phyloP scores from a whole-genome alignment of 1,139 yeast genomes.

The Nematodospora anomalae region DNA sequence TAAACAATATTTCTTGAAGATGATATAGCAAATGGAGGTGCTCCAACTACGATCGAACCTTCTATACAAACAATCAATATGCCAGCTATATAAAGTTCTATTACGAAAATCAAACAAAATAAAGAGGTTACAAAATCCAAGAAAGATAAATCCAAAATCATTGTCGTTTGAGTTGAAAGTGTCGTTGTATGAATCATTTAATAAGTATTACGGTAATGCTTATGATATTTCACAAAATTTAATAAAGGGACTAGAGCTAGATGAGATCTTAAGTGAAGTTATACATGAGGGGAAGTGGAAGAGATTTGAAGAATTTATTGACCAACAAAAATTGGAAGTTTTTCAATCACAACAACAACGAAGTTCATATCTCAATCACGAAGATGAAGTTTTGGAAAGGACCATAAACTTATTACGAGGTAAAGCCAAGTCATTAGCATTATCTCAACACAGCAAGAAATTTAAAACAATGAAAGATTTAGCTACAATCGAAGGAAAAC shows the following conservation, averaged over 20 bases:
- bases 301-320: slow-evolving; percentile 4
- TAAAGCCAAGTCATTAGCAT: slow-evolving; percentile 2
- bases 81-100: slow-evolving; percentile 21
- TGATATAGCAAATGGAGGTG: slow-evolving; percentile 3
- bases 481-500: background rate
- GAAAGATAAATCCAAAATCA: background rate
- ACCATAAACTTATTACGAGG: slow-evolving; percentile 10
- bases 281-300: slow-evolving; percentile 1
- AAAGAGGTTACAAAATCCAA: background rate
- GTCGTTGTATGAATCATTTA: slow-evolving; percentile 14
- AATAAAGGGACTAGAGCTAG: slow-evolving; percentile 14
- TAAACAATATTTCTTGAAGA: background rate
- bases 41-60: slow-evolving; percentile 1
- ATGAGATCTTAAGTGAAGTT: slow-evolving; percentile 5
- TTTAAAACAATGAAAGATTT: background rate
- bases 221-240: slow-evolving; percentile 6
- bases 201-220: slow-evolving; percentile 3
- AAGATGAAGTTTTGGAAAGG: slow-evolving; percentile 5
- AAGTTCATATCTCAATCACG: slow-evolving; percentile 6
- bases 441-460: background rate
- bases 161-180: slow-evolving; percentile 2
- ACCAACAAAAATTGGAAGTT: slow-evolving; percentile 3
- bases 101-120: slow-evolving; percentile 18
- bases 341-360: slow-evolving; percentile 7
- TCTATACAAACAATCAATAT: slow-evolving; percentile 10